Conservation (phyloP, 768 basidiomycete genomes). For the Chiua virens region DNA sequence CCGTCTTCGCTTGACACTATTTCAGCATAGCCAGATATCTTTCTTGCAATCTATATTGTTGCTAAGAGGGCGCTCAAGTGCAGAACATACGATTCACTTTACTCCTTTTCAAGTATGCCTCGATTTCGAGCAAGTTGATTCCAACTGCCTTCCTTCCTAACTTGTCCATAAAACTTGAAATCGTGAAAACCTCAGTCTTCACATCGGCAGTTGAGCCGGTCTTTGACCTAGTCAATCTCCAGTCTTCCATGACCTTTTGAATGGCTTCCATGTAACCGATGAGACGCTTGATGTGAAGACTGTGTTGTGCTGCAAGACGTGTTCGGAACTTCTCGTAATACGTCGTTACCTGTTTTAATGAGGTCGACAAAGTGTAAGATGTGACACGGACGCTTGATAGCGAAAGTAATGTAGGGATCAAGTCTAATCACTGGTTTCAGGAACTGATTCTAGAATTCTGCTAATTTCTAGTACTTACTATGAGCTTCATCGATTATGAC, state of each 20-base stretch:
- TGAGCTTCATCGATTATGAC: conserved; percentile 97
- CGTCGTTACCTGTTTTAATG: conserved; percentile 69
- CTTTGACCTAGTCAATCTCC: conserved; percentile 36
- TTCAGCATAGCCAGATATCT: conserved; percentile 85
- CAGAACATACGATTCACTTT: conserved; percentile 62
- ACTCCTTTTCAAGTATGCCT: conserved; percentile 75
- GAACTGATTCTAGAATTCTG: not conserved
- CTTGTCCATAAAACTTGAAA: conserved; percentile 59
- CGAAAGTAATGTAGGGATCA: conserved; percentile 87
- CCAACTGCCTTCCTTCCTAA: conserved; percentile 70
- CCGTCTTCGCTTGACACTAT: conserved; percentile 47
- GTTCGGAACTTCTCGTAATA: conserved; percentile 80
- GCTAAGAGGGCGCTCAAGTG: not conserved
- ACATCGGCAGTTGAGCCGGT: conserved; percentile 7
- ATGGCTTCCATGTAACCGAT: conserved; percentile 71
- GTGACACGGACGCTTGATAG: conserved; percentile 74
- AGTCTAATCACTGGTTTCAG: conserved; percentile 49
- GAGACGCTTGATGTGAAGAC: conserved; percentile 79
- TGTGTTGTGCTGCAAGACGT: conserved; percentile 70
- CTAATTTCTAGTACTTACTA: conserved; percentile 52
- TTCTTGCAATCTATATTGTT: conserved; percentile 56
- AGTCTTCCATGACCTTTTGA: conserved; percentile 54
- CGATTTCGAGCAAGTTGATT: conserved; percentile 83
- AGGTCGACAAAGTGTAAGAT: conserved; percentile 52
- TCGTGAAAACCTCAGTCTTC: conserved; percentile 63